Evolutionary conservation across 805 yeast genomes (phyloP).

Genomic region (Candida ponderosae): DNA sequence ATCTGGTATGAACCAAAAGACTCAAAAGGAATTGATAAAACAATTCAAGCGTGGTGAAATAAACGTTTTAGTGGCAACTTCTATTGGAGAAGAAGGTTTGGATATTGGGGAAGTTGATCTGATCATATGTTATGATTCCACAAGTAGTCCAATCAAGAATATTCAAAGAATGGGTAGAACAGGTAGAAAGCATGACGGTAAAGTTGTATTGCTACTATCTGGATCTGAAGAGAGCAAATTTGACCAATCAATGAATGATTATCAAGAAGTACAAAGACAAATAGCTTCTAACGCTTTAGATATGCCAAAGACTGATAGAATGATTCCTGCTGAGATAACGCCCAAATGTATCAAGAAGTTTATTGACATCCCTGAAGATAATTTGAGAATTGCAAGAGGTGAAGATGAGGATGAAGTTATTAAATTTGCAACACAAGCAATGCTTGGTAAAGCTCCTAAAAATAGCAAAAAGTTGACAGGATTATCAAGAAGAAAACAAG

Average conservation of each 20-base stretch:
- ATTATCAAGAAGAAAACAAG: conserved; percentile 2
- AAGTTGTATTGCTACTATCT: conserved; percentile 66
- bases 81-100: conserved; percentile 97
- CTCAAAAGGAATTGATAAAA: conserved; percentile 71
- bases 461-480: conserved; percentile 8
- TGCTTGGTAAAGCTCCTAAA: conserved; percentile 33
- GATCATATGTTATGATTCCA: conserved; percentile 88
- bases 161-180: conserved; percentile 98
- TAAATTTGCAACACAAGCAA: conserved; percentile 57
- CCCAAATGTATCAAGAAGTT: conserved; percentile 52
- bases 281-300: conserved; percentile 41
- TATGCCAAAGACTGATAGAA: conserved; percentile 48
- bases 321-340: conserved; percentile 48
- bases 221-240: conserved; percentile 73
- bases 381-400: conserved; percentile 40
- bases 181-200: conserved; percentile 90
- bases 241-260: conserved; percentile 78
- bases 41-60: conserved; percentile 65
- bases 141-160: conserved; percentile 87
- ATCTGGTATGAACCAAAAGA: conserved; percentile 85
- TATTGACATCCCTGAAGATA: conserved; percentile 68
- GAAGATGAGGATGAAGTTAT: conserved; percentile 66
- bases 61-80: conserved; percentile 88
- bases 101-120: conserved; percentile 98
- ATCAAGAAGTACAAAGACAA: conserved; percentile 66